Base-by-base conservation (phyloP, 169 alveolate species). In the Plasmodium gaboni region DNA sequence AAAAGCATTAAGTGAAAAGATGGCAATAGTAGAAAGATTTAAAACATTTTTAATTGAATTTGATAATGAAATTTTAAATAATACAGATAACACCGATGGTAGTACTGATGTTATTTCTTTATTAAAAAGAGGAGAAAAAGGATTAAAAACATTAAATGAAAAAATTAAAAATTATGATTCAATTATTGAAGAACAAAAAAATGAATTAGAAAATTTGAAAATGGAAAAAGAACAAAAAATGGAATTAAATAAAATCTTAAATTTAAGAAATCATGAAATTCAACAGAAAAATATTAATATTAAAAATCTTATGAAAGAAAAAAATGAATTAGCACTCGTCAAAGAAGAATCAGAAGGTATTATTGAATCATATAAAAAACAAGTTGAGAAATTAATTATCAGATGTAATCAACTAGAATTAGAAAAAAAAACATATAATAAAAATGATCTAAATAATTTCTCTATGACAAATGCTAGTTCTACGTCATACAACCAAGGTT, bases 1-100 rank as follows among this genome's bases (percentile, higher is more conserved):
- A 83, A 69, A 63, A 76, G 96, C 93, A 44, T 87, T 94, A 59
- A 92, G 93, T 72, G 89, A 91, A 57, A 92, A 92, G 73, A 60
- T 94, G 69, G 87, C 73, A 17, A 93, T 93, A 42, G 87, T 94
- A 87, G 96, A 94, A 88, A 89, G 92, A 89, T 94, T 94, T 57
- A 80, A 94, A 71, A 69, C 87, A 0, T 92, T 94, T 50, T 28
- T 94, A 53, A 74, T 94, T 17, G 95, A 94, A 55, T 91, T 94
- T 78, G 88, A 92, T 68, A 73, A 88, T 55, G 91, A 83, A 68
- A 83, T 83, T 17, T 67, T 83, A 68, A 83, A 83, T 68, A 83
- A 83, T 19, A 83, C 24, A 50, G 76, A 59, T 44, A 13, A 19
- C 32, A 22, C 68, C 17, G 89, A 65, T 2, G 64, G 44, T 26